These are phyloP conservation scores for Globisporangium paroecandrum DNA, from an alignment of 352 stramenopile genomes.

Conservation along the genomic window DNA sequence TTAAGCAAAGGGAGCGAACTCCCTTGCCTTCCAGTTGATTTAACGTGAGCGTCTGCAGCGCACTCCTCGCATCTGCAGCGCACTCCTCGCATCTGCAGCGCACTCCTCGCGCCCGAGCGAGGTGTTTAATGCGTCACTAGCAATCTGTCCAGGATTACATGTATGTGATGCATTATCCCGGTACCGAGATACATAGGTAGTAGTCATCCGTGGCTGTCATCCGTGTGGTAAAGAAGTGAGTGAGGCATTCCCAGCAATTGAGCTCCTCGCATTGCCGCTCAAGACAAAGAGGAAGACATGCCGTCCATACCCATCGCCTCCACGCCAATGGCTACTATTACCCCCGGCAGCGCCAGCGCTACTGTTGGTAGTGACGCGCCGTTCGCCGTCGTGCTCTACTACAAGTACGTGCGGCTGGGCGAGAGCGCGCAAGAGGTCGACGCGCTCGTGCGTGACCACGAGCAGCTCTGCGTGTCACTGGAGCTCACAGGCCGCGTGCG, in stretches of 20 bases:
- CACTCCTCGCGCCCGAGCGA: too few relatives aligned
- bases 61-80: too few relatives aligned
- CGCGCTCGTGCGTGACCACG: constrained; percentile 36
- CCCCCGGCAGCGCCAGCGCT: background rate
- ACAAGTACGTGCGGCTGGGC: constrained; percentile 78
- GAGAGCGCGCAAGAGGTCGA: constrained; percentile 35
- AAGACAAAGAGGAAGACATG: background rate
- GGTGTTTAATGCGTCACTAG: too few relatives aligned
- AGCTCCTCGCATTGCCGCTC: background rate
- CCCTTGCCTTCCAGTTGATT: too few relatives aligned
- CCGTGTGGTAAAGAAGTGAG: background rate
- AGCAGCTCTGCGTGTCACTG: constrained; percentile 47
- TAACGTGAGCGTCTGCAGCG: too few relatives aligned
- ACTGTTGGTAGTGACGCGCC: background rate
- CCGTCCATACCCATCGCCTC: background rate
- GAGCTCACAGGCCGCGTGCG: constrained; percentile 68
- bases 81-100: too few relatives aligned
- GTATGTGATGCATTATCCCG: too few relatives aligned
- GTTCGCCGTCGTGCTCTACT: constrained; percentile 78
- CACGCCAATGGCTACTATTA: too few relatives aligned
- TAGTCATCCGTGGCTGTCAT: background rate
- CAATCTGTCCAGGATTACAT: too few relatives aligned
- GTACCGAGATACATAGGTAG: background rate
- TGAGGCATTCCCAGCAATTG: background rate
- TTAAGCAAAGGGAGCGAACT: too few relatives aligned